phyloP scores from a whole-genome alignment of 1,284 basidiomycete genomes.

The Flammula alnicola region DNA sequence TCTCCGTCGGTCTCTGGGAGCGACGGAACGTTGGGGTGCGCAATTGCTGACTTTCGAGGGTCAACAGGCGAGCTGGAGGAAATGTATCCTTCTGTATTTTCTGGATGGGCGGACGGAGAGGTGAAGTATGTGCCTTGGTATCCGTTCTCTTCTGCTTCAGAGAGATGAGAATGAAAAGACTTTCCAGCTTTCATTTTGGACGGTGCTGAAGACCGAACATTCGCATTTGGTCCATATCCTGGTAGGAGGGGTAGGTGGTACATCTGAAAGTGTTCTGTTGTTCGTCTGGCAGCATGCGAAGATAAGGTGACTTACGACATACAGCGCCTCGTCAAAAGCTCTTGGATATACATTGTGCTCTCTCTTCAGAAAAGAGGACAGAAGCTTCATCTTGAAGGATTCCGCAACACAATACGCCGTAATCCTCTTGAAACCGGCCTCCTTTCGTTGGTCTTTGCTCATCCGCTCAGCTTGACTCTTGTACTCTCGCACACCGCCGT shows the following conservation, averaged over 20 bases:
- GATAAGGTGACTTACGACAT: slow-evolving; percentile 72
- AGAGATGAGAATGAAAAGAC: slow-evolving; percentile 69
- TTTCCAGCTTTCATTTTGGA: slow-evolving; percentile 57
- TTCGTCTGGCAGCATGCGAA: slow-evolving; percentile 13
- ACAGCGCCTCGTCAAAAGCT: slow-evolving; percentile 92
- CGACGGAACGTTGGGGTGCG: not conserved
- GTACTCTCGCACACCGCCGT: slow-evolving; percentile 67
- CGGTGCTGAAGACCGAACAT: slow-evolving; percentile 82
- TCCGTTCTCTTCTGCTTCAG: slow-evolving; percentile 88
- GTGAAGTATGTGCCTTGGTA: slow-evolving; percentile 88
- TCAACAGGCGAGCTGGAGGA: slow-evolving; percentile 51
- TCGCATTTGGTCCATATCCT: slow-evolving; percentile 86
- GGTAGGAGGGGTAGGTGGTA: slow-evolving; percentile 92
- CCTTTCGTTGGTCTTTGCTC: slow-evolving; percentile 76
- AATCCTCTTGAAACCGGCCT: slow-evolving; percentile 76
- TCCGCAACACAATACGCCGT: slow-evolving; percentile 91
- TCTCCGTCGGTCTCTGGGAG: slow-evolving; percentile 21
- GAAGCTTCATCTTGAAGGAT: slow-evolving; percentile 78
- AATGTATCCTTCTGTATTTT: slow-evolving; percentile 57
- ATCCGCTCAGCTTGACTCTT: slow-evolving; percentile 84
- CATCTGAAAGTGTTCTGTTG: slow-evolving; percentile 51
- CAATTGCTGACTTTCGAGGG: slow-evolving; percentile 29
- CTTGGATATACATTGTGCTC: slow-evolving; percentile 92
- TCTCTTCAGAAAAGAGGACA: slow-evolving; percentile 85
- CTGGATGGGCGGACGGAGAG: slow-evolving; percentile 35